phyloP scores from a whole-genome alignment of 2,329 filamentous ascomycete species.

The Tolypocladium tropicale region DNA sequence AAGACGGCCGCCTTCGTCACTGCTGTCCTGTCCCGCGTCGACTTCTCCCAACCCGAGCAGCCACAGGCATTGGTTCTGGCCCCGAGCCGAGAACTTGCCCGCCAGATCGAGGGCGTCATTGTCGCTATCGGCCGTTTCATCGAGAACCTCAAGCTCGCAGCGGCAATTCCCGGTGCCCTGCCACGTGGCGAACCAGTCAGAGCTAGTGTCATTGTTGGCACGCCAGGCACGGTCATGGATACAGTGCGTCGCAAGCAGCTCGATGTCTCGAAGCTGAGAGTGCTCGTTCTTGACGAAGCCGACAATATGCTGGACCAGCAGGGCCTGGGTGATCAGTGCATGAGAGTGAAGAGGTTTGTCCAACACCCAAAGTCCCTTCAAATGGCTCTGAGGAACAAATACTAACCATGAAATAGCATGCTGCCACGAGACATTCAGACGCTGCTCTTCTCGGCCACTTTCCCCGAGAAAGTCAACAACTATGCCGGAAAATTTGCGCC shows the following conservation, averaged over 20 bases:
- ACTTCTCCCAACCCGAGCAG: slow-evolving; percentile 54
- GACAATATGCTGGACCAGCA: slow-evolving; percentile 98
- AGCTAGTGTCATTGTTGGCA: slow-evolving; percentile 79
- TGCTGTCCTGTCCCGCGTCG: slow-evolving; percentile 79
- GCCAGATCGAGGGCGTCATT: slow-evolving; percentile 85
- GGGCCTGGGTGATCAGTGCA: slow-evolving; percentile 89
- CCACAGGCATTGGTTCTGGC: slow-evolving; percentile 86
- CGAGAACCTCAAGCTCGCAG: slow-evolving; percentile 61
- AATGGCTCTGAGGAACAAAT: background rate
- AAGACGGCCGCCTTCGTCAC: slow-evolving; percentile 96
- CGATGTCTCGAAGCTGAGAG: slow-evolving; percentile 59
- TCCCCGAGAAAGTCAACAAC: slow-evolving; percentile 73
- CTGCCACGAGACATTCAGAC: slow-evolving; percentile 71
- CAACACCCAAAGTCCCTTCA: background rate
- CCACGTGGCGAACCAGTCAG: slow-evolving; percentile 59
- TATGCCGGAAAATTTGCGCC: slow-evolving; percentile 83
- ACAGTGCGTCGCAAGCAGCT: slow-evolving; percentile 69
- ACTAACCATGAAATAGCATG: slow-evolving; percentile 41
- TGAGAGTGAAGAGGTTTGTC: slow-evolving; percentile 69
- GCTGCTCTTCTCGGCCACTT: slow-evolving; percentile 90
- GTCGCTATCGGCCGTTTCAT: slow-evolving; percentile 77
- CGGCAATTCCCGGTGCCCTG: slow-evolving; percentile 72
- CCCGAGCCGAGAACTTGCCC: slow-evolving; percentile 86
- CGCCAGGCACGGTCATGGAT: slow-evolving; percentile 87
- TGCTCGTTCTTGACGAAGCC: slow-evolving; percentile 90